Evolutionary conservation across 345 rosid genomes (phyloP).

Genomic region (Angophora floribunda): DNA sequence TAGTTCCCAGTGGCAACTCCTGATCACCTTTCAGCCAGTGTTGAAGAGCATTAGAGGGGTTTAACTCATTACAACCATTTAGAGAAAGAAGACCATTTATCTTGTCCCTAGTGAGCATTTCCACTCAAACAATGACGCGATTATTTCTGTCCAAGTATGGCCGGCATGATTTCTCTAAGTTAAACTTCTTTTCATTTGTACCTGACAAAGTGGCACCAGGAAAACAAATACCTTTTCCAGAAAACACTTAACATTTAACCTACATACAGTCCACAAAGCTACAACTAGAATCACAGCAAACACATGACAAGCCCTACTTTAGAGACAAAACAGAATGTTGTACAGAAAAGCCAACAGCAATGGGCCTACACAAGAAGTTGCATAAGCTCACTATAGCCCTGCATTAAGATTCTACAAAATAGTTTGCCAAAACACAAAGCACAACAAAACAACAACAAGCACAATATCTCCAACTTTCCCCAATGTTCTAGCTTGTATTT

Average conservation of each 20-base stretch:
- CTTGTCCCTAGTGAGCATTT: background rate
- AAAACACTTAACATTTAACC: background rate
- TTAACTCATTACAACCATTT: background rate
- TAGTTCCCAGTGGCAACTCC: background rate
- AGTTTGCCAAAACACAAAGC: background rate
- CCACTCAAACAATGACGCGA: background rate
- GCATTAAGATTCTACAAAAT: background rate
- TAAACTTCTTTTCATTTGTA: background rate
- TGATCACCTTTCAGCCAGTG: background rate
- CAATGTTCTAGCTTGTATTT: background rate
- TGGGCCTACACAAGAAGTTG: background rate
- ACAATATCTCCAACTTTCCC: background rate
- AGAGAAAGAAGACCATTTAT: background rate
- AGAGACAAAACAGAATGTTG: background rate
- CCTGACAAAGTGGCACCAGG: background rate
- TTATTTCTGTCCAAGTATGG: background rate
- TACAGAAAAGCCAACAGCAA: background rate
- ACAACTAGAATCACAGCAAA: background rate
- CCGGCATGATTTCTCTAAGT: background rate
- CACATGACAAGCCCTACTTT: background rate
- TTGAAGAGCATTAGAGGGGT: background rate
- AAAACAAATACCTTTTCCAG: background rate
- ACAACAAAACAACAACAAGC: background rate
- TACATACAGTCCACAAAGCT: background rate
- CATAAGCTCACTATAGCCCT: background rate